A percentile compares a stretch with the other conserved stretches of the same genome.
Conservation (phyloP, 2,329 filamentous ascomycete species). For the Colletotrichum australisinense region DNA sequence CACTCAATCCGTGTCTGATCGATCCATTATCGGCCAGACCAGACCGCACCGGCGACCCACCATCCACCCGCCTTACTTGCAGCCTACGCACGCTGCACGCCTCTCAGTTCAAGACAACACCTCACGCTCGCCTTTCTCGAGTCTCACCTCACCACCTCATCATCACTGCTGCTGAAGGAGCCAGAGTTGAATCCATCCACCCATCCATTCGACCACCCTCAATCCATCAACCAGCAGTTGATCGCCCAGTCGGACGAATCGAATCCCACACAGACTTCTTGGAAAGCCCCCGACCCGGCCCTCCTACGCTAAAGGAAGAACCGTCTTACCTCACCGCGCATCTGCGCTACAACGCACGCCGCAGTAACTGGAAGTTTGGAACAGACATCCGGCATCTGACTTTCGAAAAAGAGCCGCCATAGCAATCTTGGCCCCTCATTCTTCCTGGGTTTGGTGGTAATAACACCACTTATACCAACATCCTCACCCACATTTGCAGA, state of each 20-base stretch:
- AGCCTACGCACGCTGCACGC: not conserved
- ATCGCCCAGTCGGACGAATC: conserved; percentile 3
- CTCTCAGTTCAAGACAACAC: not conserved
- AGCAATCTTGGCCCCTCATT: not conserved
- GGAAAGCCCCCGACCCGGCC: not conserved
- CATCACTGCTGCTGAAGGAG: not conserved
- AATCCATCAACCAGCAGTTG: not conserved
- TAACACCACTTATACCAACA: not conserved
- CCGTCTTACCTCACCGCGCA: conserved; percentile 10
- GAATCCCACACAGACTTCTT: not conserved
- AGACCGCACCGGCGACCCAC: not conserved
- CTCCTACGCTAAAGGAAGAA: not conserved
- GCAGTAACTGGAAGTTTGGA: not conserved
- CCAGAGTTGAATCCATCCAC: not conserved
- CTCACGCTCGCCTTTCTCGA: not conserved
- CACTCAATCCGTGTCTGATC: not conserved
- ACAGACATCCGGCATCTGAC: not conserved
- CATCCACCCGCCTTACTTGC: not conserved
- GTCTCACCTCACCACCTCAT: not conserved
- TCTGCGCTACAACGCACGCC: not conserved
- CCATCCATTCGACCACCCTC: not conserved
- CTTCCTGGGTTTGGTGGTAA: not conserved
- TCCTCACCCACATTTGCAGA: not conserved
- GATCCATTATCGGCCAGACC: not conserved
- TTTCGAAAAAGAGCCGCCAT: not conserved